Evolutionary conservation across 768 basidiomycete genomes (phyloP), one percentile per base, ranked within the genome.

Genomic region (Termitomyces sp.): DNA sequence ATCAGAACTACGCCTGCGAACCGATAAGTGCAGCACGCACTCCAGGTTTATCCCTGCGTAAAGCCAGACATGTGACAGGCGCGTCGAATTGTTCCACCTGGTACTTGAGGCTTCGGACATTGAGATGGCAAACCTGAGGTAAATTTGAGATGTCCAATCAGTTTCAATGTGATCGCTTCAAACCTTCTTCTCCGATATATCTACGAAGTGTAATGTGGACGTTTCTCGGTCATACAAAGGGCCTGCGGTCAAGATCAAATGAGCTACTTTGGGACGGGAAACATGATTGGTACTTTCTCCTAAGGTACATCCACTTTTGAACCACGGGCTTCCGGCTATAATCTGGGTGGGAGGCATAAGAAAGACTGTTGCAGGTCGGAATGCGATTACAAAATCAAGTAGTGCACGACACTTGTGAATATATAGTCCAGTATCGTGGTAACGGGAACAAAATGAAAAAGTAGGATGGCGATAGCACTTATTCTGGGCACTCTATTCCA

Each of bases 171-270:
- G 40, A 20, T n/a, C 40, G 56, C 41, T 50, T 51, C 63, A 55
- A 62, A 82, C 85, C 75, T 82, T 83, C 59, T 76, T 74, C 61
- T 80, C 77, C 36, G 73, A 69, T 51, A 88, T 88, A 66, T 89
- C 87, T 49, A 89, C 84, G 68, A 90, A 88, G 70, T 89, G 87
- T 40, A 89, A 67, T 28, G 73, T 77, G 10, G 75, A 75, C 1
- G 81, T 82, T 48, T 63, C 65, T 13, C 79, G 70, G 61, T 89
- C 87, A 67, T 85, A 88, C 14, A 89, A 59, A 6, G 88, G 87
- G 33, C 83, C 85, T 88, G 64, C 50, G 63, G 59, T 56, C 38
- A 13, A 52, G 16, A 66, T 69, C 66, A 69, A 28, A 58, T 51
- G 47, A 43, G 33, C 40, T 46, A 49, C 50, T 64, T 56, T 32